A percentile compares a stretch with the other conserved stretches of the same genome.
Evolutionary conservation across 164 flowering plant genomes (phyloP).

Genomic region (Dillenia suffruticosa): DNA sequence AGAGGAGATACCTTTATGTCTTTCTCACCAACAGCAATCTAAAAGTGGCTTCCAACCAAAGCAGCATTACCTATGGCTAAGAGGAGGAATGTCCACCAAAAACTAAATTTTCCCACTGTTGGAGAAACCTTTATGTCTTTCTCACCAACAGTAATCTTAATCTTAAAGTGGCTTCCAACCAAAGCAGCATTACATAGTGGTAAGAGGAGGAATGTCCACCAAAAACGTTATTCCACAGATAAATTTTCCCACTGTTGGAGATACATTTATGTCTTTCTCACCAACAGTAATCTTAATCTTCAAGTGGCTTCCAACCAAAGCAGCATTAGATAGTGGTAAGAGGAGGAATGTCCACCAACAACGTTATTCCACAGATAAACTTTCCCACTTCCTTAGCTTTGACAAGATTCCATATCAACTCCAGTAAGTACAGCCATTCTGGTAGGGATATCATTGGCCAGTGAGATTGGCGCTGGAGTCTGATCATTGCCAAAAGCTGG

Average conservation of each 20-base stretch:
- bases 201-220: conserved; percentile 1
- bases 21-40: not conserved
- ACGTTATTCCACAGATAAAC: conserved; percentile 2
- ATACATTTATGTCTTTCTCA: no score
- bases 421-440: no score
- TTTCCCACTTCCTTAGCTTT: not conserved
- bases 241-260: not conserved
- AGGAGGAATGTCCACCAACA: not conserved
- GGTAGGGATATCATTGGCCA: no score
- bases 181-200: conserved; percentile 6
- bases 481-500: no score
- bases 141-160: no score
- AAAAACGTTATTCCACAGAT: conserved; percentile 4
- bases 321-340: conserved; percentile 2
- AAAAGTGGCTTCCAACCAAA: conserved; percentile 13
- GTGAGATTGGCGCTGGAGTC: no score
- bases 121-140: no score
- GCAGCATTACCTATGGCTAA: conserved; percentile 4
- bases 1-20: no score
- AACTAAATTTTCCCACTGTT: not conserved
- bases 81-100: not conserved
- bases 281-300: not conserved
- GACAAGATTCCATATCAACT: no score
- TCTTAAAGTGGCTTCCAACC: conserved; percentile 13
- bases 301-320: conserved; percentile 13